Conservation (phyloP, 352 stramenopile species). For the Phytophthora hybrid region DNA sequence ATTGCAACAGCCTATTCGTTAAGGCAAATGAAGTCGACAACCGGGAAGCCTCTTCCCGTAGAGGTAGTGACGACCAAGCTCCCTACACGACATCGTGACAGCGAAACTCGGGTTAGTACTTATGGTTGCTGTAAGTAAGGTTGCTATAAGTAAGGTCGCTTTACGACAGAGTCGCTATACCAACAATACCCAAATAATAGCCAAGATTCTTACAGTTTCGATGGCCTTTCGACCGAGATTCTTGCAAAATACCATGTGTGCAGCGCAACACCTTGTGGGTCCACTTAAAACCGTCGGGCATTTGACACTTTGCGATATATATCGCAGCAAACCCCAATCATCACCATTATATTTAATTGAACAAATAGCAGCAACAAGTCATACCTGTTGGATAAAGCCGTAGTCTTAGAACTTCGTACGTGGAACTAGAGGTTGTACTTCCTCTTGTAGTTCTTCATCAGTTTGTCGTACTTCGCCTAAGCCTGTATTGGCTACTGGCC, state of each 20-base stretch:
- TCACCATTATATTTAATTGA: not conserved
- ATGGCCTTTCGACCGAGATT: constrained; percentile 12
- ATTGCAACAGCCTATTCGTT: not conserved
- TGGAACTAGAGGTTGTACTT: not conserved
- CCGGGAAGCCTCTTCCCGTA: not conserved
- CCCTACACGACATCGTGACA: too few relatives aligned
- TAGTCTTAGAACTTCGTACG: not conserved
- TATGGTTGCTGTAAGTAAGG: too few relatives aligned
- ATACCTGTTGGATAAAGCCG: not conserved
- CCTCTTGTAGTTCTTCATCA: not conserved
- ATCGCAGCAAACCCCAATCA: not conserved
- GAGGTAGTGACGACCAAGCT: not conserved
- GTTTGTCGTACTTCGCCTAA: not conserved
- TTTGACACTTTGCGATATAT: not conserved
- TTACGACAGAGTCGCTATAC: too few relatives aligned
- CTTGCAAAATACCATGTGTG: constrained; percentile 19
- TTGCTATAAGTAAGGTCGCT: too few relatives aligned
- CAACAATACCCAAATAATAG: not conserved
- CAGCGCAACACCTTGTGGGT: constrained; percentile 14
- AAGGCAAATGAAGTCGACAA: not conserved
- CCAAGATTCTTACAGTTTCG: not conserved
- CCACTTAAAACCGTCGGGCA: constrained; percentile 5
- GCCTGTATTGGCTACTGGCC: not conserved
- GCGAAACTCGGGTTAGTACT: too few relatives aligned
- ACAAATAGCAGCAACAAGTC: not conserved